Conservation (phyloP, 129 eudicot species). For the Silybum marianum region DNA sequence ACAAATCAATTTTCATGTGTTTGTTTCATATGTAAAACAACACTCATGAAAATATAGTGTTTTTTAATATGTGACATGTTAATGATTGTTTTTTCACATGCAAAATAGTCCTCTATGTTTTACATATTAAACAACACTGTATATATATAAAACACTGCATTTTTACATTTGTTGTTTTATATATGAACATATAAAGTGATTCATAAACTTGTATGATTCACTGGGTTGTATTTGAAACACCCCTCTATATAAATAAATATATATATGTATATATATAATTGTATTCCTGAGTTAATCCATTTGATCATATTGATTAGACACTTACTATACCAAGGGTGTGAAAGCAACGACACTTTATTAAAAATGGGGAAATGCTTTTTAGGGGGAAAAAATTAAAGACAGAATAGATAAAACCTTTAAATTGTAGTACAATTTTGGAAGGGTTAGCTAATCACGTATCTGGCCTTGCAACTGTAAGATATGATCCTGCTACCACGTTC, state of each 20-base stretch:
- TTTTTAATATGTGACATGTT: too few relatives aligned
- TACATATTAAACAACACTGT: neutral
- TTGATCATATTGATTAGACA: neutral
- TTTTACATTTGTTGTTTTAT: too few relatives aligned
- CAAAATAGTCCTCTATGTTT: neutral
- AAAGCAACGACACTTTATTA: neutral
- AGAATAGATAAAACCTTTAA: neutral
- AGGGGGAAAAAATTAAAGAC: neutral
- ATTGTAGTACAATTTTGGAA: constrained; percentile 26
- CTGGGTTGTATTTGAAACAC: too few relatives aligned
- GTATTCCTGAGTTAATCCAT: neutral
- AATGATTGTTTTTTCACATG: too few relatives aligned
- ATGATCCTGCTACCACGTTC: constrained; percentile 25
- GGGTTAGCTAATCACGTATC: constrained; percentile 32
- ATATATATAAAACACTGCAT: too few relatives aligned
- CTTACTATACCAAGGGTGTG: neutral
- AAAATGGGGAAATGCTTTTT: neutral
- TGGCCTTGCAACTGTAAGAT: constrained; percentile 1
- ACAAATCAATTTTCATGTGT: too few relatives aligned
- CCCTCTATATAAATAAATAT: too few relatives aligned
- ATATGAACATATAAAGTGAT: too few relatives aligned
- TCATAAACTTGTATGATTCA: neutral
- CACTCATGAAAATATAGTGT: too few relatives aligned
- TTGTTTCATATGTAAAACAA: neutral
- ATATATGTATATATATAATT: too few relatives aligned